Evolutionary conservation across 2,329 filamentous ascomycete species (phyloP), one percentile per base, ranked within the genome.

Genomic region (Alternaria ethzedia): DNA sequence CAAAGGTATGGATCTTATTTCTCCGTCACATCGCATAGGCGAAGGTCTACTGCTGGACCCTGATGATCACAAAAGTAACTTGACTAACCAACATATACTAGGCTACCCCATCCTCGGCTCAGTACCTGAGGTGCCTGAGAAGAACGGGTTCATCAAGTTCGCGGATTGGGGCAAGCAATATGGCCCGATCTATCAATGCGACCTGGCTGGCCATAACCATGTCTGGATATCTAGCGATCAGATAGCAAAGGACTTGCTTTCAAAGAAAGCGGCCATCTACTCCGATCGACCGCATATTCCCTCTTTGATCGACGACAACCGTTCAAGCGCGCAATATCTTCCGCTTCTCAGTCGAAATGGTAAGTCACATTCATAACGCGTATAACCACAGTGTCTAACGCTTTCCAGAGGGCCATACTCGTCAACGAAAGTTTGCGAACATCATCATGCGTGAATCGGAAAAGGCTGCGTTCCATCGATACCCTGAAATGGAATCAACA

Each of bases 221-320:
- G 79, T 84, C 54, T 83, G 81, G 81, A 81, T 84, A 52, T 81
- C 80, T 1, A 76, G 78, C 7, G 82, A 83, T 52, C 63, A 78
- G 20, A 78, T 84, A 45, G 78, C 82, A 3, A 77, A 75, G 36
- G 82, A 84, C 32, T 70, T 84, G 6, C 68, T 84, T 20, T 73
- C 80, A 1, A 83, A 83, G 70, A 82, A 82, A 56, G 80, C 77
- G 17, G 76, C 77, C 44, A 83, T 83, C 59, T 84, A 84, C 70
- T 84, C 82, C 17, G 81, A 83, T 56, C 76, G 82, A 28, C 82
- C 82, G 11, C 80, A 81, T 59, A 84, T 83, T 51, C 81, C 81
- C 5, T 81, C 80, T 2, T 64, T 84, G 30, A 74, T 83, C 21
- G 73, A 78, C 26, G 82, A 83, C 66, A 84, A 83, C 55, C 78